phyloP scores from a whole-genome alignment of 2,329 filamentous ascomycete species.

The Microsporum canis region DNA sequence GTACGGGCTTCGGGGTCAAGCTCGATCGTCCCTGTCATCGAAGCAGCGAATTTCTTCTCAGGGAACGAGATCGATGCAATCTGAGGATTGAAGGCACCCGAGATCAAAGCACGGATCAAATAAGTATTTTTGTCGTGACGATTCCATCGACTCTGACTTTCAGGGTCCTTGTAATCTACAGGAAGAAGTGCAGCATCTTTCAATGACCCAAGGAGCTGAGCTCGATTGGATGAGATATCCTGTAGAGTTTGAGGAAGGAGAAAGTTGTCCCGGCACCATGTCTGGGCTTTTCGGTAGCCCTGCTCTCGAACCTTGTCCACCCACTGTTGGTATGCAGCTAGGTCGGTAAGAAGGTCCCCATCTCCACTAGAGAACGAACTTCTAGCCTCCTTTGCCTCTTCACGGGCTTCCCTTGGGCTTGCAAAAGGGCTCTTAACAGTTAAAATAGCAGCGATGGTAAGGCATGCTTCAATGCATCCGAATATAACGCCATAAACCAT shows the following conservation, averaged over 20 bases:
- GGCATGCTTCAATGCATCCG: slow-evolving; percentile 74
- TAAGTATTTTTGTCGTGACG: slow-evolving; percentile 28
- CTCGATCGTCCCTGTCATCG: slow-evolving; percentile 79
- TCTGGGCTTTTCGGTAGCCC: slow-evolving; percentile 39
- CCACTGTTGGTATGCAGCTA: slow-evolving; percentile 77
- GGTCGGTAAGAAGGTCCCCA: slow-evolving; percentile 79
- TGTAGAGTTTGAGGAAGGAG: slow-evolving; percentile 71
- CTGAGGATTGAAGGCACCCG: slow-evolving; percentile 69
- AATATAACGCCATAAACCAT: slow-evolving; percentile 94
- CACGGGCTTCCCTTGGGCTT: slow-evolving; percentile 69
- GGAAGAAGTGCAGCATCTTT: slow-evolving; percentile 72
- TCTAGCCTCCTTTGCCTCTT: slow-evolving; percentile 67
- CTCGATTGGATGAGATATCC: slow-evolving; percentile 76
- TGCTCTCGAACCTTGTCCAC: slow-evolving; percentile 48
- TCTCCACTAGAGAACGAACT: slow-evolving; percentile 63
- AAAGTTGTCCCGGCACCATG: slow-evolving; percentile 77
- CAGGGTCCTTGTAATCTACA: slow-evolving; percentile 35
- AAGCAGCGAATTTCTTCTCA: slow-evolving; percentile 86
- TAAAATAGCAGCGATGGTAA: slow-evolving; percentile 85
- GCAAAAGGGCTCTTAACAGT: slow-evolving; percentile 80
- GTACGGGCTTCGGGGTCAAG: slow-evolving; percentile 83
- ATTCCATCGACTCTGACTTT: slow-evolving; percentile 29
- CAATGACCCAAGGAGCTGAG: slow-evolving; percentile 75
- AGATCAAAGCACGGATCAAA: slow-evolving; percentile 58
- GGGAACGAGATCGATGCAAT: slow-evolving; percentile 86